A percentile compares a stretch with the other conserved stretches of the same genome.
phyloP scores from a whole-genome alignment of 805 yeast species.

The Zygotorulaspora florentina region DNA sequence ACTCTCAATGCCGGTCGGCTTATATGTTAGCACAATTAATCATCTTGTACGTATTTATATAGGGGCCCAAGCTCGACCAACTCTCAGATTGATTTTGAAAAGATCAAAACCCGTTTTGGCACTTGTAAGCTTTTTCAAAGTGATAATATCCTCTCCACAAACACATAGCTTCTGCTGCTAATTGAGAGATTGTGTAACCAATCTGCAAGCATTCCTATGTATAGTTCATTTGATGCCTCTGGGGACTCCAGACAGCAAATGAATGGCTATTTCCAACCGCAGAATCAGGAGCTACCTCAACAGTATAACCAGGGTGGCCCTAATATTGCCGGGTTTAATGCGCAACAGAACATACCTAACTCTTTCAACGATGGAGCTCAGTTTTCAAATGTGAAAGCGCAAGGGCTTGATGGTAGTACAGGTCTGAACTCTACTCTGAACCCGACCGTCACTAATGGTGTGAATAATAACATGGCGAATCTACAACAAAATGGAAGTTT shows the following conservation, averaged over 20 bases:
- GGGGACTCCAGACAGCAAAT: constrained; percentile 8
- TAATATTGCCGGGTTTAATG: constrained; percentile 16
- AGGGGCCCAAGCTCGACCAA: too few relatives aligned
- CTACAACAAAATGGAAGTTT: constrained; percentile 6
- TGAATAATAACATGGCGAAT: neutral
- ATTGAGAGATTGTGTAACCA: too few relatives aligned
- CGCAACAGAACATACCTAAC: constrained; percentile 13
- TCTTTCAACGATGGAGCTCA: constrained; percentile 8
- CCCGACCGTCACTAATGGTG: neutral
- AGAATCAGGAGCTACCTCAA: constrained; percentile 10
- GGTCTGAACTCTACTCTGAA: neutral
- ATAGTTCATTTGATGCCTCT: constrained; percentile 10
- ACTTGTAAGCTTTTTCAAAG: neutral
- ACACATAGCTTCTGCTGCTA: too few relatives aligned
- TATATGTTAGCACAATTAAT: too few relatives aligned
- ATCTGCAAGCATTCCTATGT: constrained; percentile 5
- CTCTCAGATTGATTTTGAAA: neutral
- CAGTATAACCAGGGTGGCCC: constrained; percentile 10
- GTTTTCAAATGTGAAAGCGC: neutral
- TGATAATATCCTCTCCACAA: too few relatives aligned
- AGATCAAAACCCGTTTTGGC: neutral
- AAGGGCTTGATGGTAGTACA: neutral
- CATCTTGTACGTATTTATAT: too few relatives aligned
- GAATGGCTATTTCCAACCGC: constrained; percentile 12
- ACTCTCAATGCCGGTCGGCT: too few relatives aligned